Evolutionary conservation across 352 stramenopile genomes (phyloP), one percentile per base, ranked within the genome.

Genomic region (Pythium oligandrum): DNA sequence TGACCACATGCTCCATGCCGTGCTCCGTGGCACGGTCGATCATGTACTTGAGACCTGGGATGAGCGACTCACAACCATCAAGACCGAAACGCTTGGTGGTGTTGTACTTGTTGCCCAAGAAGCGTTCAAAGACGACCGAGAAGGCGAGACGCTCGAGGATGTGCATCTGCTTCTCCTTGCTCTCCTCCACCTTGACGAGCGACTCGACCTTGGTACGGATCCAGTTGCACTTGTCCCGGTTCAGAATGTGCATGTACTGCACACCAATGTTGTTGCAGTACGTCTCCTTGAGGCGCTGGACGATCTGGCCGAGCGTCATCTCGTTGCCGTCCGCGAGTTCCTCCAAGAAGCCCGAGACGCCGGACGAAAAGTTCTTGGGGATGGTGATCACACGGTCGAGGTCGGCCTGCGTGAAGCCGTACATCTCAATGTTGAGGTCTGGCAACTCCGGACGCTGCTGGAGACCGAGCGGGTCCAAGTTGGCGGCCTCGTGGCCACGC

Each of bases 211-310:
- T 93, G 51, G 73, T 72, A 39, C 97, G 89, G 55, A 99, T 96
- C 96, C 97, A 99, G 73, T 99, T 99, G 75, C 89, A 98, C 75
- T 98, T 97, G 39, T 98, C 79, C 31, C 86, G 83, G 71, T 96
- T 78, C 33, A 87, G 73, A 64, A 99, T 99, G 78, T 99, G 97
- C 95, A 99, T 99, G 75, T 99, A 99, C 87, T 99, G 78, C 55
- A 98, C 93, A 53, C 92, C 97, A 46, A 99, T 86, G 17, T 87
- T 97, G 48, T 83, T 91, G 76, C 96, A 99, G 71, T 99, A 99
- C 6, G 95, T 98, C 63, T 98, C 89, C 62, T 96, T 82, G 4
- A 99, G 82, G 40, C 93, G 73, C 33, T 96, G 68, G 2, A 98
- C 61, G 59, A 99, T 96, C 63, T 98, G 80, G 17, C 95, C 79